Base-by-base conservation (phyloP, 2,329 filamentous ascomycete genomes). In the Aspergillus quadricinctus region DNA sequence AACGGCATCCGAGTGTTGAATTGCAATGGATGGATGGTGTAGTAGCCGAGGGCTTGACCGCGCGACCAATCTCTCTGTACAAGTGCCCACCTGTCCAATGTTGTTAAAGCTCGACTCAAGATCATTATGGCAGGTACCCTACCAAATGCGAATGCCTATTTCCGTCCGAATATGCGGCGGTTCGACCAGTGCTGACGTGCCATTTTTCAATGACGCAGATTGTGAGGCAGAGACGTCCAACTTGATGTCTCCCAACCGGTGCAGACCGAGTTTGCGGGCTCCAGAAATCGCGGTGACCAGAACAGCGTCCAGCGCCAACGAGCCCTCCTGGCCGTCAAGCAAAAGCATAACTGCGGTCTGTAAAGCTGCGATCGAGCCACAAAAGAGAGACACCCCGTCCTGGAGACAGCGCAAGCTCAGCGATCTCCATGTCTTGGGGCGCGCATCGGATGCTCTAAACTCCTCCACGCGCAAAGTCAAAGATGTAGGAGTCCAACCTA, bases 61-160 rank as follows among this genome's bases (percentile, higher is more conserved):
- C 61, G 61, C 8, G 55, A 61, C 61, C 59, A 63, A 27, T 63
- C 61, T 45, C 61, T 27, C 9, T 56, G 35, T 1, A 61, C 55
- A 10, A 63, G 55, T 25, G 60, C 56, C 60, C 60, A 62, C 60
- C 60, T 61, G 4, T 35, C 10, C 8, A 23, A 1, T 1, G 19
- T 50, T 17, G 11, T 35, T 17, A 35, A 4, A 14, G 14, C 4
- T 17, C 4, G 11, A 35, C 31, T 11, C 11, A 6, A 14, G 31
- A 21, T n/a, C 0, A 43, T 43, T 8, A 9, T 21, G 40, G 0
- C 17, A 0, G n/a, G 17, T 4, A 19, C 3, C 40, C 3, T 43
- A 43, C 40, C 40, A 43, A 21, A 43, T 43, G 17, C 40, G 40
- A n/a, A 43, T 21, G 0, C n/a, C 40, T n/a, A 43, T 11, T 43